Conservation (phyloP, 106 monocot species). For the Platanthera guangdongensis region DNA sequence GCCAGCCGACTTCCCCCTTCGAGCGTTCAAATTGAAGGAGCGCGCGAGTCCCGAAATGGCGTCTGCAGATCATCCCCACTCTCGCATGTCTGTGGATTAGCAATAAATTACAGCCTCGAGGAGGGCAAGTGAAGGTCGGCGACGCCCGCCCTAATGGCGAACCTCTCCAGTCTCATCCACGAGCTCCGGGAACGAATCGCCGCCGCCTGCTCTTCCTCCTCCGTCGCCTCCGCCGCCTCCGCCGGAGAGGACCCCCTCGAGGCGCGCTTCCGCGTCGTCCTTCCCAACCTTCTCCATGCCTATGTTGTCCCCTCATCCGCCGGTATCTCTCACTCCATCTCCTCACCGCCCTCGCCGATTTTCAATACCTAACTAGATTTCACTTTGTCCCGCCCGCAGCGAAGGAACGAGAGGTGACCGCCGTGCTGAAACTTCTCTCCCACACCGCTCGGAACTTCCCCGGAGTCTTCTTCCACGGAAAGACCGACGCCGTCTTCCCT, state of each 20-base stretch:
- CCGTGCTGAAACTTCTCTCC: slow-evolving; percentile 76
- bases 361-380: neutral
- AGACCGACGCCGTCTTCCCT: slow-evolving; percentile 62
- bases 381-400: slow-evolving; percentile 18
- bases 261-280: slow-evolving; percentile 63
- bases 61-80: too few species aligned
- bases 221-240: slow-evolving; percentile 6
- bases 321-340: slow-evolving; percentile 20
- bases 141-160: slow-evolving; percentile 46
- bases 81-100: too few species aligned
- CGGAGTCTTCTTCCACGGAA: slow-evolving; percentile 77
- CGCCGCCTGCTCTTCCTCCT: slow-evolving; percentile 39
- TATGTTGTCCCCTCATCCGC: slow-evolving; percentile 74
- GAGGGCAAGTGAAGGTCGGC: neutral
- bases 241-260: slow-evolving; percentile 59
- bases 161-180: slow-evolving; percentile 64
- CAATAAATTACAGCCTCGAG: too few species aligned
- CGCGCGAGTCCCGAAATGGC: too few species aligned
- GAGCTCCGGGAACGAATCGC: slow-evolving; percentile 85
- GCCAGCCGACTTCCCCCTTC: too few species aligned
- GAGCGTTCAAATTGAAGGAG: too few species aligned
- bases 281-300: slow-evolving; percentile 85
- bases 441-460: slow-evolving; percentile 81
- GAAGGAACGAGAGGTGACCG: slow-evolving; percentile 72
- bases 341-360: neutral